Evolutionary conservation across 192 early-diverging fungal genomes (phyloP).

Genomic region (Backusella luteola): DNA sequence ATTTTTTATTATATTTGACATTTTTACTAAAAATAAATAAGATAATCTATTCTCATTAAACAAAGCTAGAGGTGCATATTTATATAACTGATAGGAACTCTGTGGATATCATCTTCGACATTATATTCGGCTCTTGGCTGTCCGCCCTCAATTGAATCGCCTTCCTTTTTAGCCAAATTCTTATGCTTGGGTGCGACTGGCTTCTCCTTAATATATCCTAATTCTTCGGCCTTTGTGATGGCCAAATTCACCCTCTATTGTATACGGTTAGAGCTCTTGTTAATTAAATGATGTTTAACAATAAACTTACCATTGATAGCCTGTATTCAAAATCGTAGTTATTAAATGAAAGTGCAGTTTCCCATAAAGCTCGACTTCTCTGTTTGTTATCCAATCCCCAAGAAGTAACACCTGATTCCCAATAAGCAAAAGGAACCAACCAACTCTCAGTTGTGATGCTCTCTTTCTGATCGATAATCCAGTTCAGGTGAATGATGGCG

Average conservation of each 20-base stretch:
- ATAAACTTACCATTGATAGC: constrained; percentile 20
- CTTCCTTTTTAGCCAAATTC: neutral
- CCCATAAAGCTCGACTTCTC: constrained; percentile 42
- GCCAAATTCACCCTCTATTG: neutral
- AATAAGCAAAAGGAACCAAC: constrained; percentile 50
- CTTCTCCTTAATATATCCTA: neutral
- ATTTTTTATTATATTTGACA: neutral
- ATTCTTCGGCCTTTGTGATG: constrained; percentile 7
- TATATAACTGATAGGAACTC: neutral
- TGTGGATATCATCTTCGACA: neutral
- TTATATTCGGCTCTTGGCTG: neutral
- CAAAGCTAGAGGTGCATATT: neutral
- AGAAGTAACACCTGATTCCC: constrained; percentile 43
- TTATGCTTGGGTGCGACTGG: neutral
- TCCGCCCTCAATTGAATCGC: neutral
- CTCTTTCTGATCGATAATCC: constrained; percentile 46
- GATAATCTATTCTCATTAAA: neutral
- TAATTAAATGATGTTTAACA: neutral
- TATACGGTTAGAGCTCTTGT: neutral
- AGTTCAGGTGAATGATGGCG: constrained; percentile 38
- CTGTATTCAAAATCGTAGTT: constrained; percentile 54
- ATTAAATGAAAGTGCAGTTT: constrained; percentile 32
- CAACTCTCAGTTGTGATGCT: constrained; percentile 42
- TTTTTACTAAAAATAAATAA: neutral
- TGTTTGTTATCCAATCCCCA: constrained; percentile 37